These are phyloP conservation scores for Zoysia matrella DNA, from an alignment of 202 grass and related monocot species.

Conservation along the genomic window DNA sequence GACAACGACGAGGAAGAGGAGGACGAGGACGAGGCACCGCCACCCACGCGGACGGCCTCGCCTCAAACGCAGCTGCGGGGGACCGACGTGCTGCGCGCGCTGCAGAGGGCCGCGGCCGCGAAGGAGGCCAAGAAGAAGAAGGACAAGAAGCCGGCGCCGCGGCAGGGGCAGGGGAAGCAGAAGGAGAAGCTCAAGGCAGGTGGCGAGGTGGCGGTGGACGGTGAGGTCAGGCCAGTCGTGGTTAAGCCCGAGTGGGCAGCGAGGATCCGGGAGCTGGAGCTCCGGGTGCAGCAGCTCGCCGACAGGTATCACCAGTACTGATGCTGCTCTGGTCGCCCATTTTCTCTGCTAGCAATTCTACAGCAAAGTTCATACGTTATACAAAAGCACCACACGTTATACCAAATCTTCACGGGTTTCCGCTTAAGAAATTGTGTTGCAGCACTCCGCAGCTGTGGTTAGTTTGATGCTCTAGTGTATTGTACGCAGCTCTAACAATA, in stretches of 20 bases:
- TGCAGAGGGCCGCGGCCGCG: constrained; percentile 52
- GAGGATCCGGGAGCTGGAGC: constrained; percentile 55
- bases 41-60: background rate
- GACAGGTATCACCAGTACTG: constrained; percentile 25
- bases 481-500: too few species aligned
- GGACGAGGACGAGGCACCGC: background rate
- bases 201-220: background rate
- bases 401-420: too few species aligned
- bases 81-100: constrained; percentile 60
- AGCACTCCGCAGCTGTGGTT: too few species aligned
- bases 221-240: constrained; percentile 51
- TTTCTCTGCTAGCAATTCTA: background rate
- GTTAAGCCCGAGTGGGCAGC: constrained; percentile 51
- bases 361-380: background rate
- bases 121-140: constrained; percentile 55
- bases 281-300: constrained; percentile 36
- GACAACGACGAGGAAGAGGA: constrained; percentile 4
- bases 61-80: constrained; percentile 44
- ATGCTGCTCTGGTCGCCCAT: background rate
- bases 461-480: too few species aligned
- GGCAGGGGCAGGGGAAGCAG: constrained; percentile 11
- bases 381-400: too few species aligned
- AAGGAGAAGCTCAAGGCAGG: background rate
- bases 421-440: background rate
- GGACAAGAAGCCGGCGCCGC: background rate